phyloP scores from a whole-genome alignment of 1,139 yeast species.

The Saccharomyces hybrid region DNA sequence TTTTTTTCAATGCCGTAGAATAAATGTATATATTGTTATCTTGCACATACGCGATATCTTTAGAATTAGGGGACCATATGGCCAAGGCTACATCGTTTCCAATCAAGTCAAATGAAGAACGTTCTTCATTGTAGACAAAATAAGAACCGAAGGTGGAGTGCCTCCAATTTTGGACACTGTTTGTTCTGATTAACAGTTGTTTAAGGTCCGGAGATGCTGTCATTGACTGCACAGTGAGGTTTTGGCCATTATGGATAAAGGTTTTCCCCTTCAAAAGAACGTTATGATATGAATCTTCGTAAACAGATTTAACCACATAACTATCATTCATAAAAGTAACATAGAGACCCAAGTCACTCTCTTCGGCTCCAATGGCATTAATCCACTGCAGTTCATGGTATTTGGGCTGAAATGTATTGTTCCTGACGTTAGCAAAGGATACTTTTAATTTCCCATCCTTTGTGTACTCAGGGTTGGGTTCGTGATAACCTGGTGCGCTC shows the following conservation, averaged over 20 bases:
- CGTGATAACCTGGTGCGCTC: background rate
- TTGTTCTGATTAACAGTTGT: constrained; percentile 49
- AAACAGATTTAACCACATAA: constrained; percentile 33
- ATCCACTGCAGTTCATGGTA: constrained; percentile 61
- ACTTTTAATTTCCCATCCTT: constrained; percentile 25
- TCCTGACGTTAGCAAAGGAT: constrained; percentile 38
- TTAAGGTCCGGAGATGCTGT: constrained; percentile 59
- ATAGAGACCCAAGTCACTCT: constrained; percentile 33
- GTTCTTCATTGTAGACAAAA: constrained; percentile 50
- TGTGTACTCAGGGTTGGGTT: constrained; percentile 15
- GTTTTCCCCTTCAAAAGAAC: constrained; percentile 44
- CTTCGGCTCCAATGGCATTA: constrained; percentile 33
- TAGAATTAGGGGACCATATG: constrained; percentile 72
- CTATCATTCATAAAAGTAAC: constrained; percentile 28
- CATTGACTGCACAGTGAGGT: constrained; percentile 45
- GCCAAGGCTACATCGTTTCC: constrained; percentile 44
- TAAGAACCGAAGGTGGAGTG: constrained; percentile 68
- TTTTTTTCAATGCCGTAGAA: constrained; percentile 35
- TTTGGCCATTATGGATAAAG: constrained; percentile 36
- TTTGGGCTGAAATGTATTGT: constrained; percentile 45
- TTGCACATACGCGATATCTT: constrained; percentile 58
- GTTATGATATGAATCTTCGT: constrained; percentile 40
- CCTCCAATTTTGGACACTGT: constrained; percentile 64
- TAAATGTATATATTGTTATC: constrained; percentile 59
- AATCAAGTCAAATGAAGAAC: constrained; percentile 29